phyloP scores from a whole-genome alignment of 108 stramenopile genomes.

The Cylindrotheca fusiformis region DNA sequence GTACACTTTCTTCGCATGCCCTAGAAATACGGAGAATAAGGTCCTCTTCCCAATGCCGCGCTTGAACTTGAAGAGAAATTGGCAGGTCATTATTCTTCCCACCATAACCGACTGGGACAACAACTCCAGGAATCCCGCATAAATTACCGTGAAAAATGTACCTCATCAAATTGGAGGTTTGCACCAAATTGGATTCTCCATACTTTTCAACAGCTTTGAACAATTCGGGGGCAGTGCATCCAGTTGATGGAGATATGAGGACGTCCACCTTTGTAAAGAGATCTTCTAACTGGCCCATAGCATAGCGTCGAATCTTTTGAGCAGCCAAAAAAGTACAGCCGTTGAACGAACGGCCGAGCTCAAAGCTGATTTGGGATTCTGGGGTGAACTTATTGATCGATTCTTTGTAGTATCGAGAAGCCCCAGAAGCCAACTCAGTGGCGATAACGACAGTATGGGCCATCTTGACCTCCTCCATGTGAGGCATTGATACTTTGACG shows the following conservation, averaged over 20 bases:
- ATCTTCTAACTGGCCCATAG: not conserved
- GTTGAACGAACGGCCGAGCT: not conserved
- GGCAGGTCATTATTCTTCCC: not conserved
- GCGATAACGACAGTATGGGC: conserved; percentile 48
- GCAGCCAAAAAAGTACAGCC: not conserved
- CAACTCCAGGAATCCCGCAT: not conserved
- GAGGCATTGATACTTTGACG: conserved; percentile 40
- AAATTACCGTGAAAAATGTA: not conserved
- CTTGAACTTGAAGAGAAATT: not conserved
- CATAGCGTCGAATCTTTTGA: not conserved
- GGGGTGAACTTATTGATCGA: not conserved
- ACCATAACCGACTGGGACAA: not conserved
- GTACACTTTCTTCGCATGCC: not conserved
- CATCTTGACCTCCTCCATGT: conserved; percentile 40
- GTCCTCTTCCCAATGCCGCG: not conserved
- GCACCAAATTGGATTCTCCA: not conserved
- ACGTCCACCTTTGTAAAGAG: not conserved
- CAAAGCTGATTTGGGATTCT: not conserved
- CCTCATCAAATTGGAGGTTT: not conserved
- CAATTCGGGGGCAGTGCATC: not conserved
- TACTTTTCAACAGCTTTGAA: not conserved
- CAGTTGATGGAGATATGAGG: not conserved
- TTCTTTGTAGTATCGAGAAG: not conserved
- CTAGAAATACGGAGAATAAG: not conserved
- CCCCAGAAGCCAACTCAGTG: conserved; percentile 31